These are phyloP conservation scores for Malus hybrid DNA, from an alignment of 331 rosid genomes.

Conservation along the genomic window DNA sequence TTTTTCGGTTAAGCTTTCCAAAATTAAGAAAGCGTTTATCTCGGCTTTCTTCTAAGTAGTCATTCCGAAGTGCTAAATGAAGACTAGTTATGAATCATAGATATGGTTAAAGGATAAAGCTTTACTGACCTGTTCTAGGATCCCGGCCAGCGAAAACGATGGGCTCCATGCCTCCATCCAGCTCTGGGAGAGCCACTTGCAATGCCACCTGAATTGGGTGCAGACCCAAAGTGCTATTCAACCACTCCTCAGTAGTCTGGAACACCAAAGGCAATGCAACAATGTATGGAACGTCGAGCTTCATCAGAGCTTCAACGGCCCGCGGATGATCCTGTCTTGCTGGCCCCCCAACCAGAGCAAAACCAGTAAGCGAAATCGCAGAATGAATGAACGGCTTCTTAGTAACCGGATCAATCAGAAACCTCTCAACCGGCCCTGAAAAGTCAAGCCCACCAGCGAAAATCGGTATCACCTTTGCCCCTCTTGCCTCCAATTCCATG, in stretches of 20 bases:
- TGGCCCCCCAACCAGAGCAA: constrained; percentile 98
- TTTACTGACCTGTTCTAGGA: constrained; percentile 73
- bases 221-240: constrained; percentile 86
- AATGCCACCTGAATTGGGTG: constrained; percentile 98
- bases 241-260: constrained; percentile 98
- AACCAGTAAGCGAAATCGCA: constrained; percentile 81
- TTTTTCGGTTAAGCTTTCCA: background rate
- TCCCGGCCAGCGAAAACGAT: constrained; percentile 94
- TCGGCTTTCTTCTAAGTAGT: background rate
- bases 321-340: constrained; percentile 98
- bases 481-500: constrained; percentile 91
- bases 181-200: constrained; percentile 97
- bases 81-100: background rate
- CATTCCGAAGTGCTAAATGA: background rate
- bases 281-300: constrained; percentile 86
- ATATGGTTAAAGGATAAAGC: background rate
- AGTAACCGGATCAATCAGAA: constrained; percentile 63
- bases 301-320: constrained; percentile 80
- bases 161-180: constrained; percentile 99
- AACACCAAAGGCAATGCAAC: constrained; percentile 96
- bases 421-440: constrained; percentile 93
- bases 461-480: constrained; percentile 89
- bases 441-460: constrained; percentile 92
- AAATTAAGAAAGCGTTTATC: background rate
- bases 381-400: constrained; percentile 79